phyloP scores from a whole-genome alignment of 257 asterid genomes.

The Capsicum pubescens region DNA sequence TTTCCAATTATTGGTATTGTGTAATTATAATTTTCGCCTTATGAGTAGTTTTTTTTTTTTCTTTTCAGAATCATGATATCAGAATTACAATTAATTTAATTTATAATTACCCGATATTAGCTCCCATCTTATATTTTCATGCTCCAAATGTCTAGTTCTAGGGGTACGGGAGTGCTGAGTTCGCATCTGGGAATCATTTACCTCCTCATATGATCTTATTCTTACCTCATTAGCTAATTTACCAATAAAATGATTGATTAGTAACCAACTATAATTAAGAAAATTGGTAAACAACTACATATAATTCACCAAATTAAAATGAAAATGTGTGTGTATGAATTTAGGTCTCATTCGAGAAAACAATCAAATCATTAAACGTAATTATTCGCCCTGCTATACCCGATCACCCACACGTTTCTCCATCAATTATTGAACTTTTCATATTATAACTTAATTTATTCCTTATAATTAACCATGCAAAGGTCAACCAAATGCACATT shows the following conservation, averaged over 20 bases:
- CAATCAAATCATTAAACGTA: too few species aligned
- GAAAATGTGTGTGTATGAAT: not conserved
- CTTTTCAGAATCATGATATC: not conserved
- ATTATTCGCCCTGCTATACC: too few species aligned
- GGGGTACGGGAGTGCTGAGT: too few species aligned
- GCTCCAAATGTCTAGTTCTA: not conserved
- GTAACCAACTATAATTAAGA: not conserved
- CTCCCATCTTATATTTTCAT: not conserved
- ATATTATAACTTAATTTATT: not conserved
- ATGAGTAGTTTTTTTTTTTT: not conserved
- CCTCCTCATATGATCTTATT: not conserved
- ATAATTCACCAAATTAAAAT: not conserved
- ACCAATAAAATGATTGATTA: not conserved
- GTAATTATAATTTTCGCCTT: too few species aligned
- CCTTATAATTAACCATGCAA: not conserved
- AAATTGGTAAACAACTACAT: not conserved
- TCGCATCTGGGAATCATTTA: too few species aligned
- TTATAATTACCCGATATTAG: not conserved
- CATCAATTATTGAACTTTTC: not conserved
- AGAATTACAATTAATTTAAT: fast-evolving
- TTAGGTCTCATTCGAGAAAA: not conserved
- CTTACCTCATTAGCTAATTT: too few species aligned
- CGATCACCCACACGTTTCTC: not conserved
- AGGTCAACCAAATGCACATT: not conserved
- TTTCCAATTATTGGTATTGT: too few species aligned